phyloP scores from a whole-genome alignment of 345 rosid genomes.

The Erucastrum elatum region DNA sequence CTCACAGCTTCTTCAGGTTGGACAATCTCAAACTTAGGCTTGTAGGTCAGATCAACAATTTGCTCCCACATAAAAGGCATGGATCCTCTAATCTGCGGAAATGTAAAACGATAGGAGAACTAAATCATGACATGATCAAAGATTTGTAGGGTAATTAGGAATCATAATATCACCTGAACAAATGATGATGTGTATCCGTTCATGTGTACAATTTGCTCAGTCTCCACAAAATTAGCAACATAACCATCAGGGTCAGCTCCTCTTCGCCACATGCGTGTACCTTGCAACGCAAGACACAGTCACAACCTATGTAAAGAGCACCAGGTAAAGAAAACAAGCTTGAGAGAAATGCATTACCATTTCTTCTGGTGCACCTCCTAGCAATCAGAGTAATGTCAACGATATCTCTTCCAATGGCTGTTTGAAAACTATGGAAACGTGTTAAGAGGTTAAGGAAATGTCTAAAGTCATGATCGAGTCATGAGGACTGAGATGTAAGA shows the following conservation, averaged over 20 bases:
- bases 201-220: conserved; percentile 86
- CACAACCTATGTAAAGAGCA: conserved; percentile 10
- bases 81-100: conserved; percentile 79
- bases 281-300: conserved; percentile 37
- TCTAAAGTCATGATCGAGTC: background rate
- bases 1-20: conserved; percentile 91
- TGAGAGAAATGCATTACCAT: background rate
- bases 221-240: conserved; percentile 96
- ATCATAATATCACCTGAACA: conserved; percentile 60
- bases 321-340: background rate
- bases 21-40: conserved; percentile 92
- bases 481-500: conserved; percentile 16
- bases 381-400: conserved; percentile 83
- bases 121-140: conserved; percentile 3
- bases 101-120: background rate
- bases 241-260: conserved; percentile 99
- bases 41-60: conserved; percentile 88
- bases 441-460: conserved; percentile 51
- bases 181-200: conserved; percentile 59
- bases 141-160: background rate
- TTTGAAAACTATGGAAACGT: conserved; percentile 84
- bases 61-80: conserved; percentile 97
- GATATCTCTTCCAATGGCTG: conserved; percentile 88
- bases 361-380: conserved; percentile 51
- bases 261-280: conserved; percentile 99